A percentile compares a stretch with the other conserved stretches of the same genome.
Evolutionary conservation across 176 grass and related monocot genomes (phyloP).

Genomic region (Ananas comosus): DNA sequence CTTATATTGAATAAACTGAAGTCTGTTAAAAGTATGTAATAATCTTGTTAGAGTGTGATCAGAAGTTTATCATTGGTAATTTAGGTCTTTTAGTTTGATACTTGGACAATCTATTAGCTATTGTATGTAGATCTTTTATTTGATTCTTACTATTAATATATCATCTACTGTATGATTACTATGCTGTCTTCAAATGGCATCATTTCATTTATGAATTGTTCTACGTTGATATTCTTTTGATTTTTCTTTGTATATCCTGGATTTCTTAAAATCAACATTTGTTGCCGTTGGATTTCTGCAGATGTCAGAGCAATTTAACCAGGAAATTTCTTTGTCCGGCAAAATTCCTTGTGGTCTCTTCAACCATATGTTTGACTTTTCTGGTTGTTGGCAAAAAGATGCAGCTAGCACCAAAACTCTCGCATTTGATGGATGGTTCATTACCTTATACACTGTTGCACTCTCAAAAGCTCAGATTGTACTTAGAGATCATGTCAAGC

Average conservation of each 20-base stretch:
- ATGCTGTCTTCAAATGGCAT: too few relatives aligned
- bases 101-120: too few relatives aligned
- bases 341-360: conserved; percentile 90
- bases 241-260: not conserved
- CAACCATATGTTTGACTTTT: conserved; percentile 84
- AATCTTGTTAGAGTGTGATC: too few relatives aligned
- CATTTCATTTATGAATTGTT: too few relatives aligned
- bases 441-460: conserved; percentile 74
- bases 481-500: conserved; percentile 66
- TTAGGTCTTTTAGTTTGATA: too few relatives aligned
- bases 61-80: too few relatives aligned
- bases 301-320: conserved; percentile 99
- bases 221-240: not conserved
- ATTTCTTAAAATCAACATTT: not conserved
- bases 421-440: conserved; percentile 85
- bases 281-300: conserved; percentile 32
- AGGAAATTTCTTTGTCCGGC: conserved; percentile 71
- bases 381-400: conserved; percentile 86
- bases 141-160: too few relatives aligned
- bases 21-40: too few relatives aligned
- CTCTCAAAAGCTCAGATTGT: conserved; percentile 74
- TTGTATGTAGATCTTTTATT: too few relatives aligned
- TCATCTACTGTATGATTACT: too few relatives aligned
- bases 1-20: too few relatives aligned
- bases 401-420: conserved; percentile 76